These are phyloP conservation scores for Hippophae rhamnoides DNA, from an alignment of 306 rosid genomes.

Conservation along the genomic window DNA sequence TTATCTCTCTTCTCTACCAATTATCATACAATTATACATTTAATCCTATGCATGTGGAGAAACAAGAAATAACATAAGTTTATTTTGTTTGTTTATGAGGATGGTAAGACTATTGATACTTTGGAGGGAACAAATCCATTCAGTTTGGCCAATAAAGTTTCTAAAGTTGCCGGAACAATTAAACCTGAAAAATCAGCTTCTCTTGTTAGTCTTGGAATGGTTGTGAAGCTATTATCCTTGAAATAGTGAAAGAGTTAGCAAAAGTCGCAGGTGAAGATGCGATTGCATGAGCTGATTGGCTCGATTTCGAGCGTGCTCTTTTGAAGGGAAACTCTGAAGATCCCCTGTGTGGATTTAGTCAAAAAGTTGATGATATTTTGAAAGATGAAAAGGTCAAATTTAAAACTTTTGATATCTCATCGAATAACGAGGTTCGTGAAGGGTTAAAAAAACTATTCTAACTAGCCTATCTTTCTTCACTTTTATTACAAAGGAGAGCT, in stretches of 20 bases:
- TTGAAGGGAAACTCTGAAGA: constrained; percentile 92
- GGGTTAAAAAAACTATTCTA: constrained; percentile 75
- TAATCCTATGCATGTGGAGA: too few species aligned
- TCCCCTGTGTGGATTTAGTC: constrained; percentile 82
- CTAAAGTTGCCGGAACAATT: constrained; percentile 68
- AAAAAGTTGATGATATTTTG: constrained; percentile 63
- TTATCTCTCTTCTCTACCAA: too few species aligned
- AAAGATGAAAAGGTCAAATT: constrained; percentile 66
- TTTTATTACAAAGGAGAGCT: constrained; percentile 91
- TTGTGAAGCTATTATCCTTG: constrained; percentile 63
- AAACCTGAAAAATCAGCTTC: constrained; percentile 71
- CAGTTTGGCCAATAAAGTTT: constrained; percentile 88
- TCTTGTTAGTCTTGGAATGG: constrained; percentile 89
- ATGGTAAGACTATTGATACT: constrained; percentile 69
- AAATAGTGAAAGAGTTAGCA: constrained; percentile 65
- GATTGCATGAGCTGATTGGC: constrained; percentile 48
- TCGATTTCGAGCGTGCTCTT: constrained; percentile 59
- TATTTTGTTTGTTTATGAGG: constrained; percentile 33
- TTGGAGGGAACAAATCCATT: constrained; percentile 98
- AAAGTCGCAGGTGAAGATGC: constrained; percentile 42
- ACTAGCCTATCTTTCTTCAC: constrained; percentile 94
- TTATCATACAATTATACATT: too few species aligned
- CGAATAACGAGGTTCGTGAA: constrained; percentile 65
- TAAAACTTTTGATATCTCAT: constrained; percentile 72
- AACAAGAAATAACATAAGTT: too few species aligned